Base-by-base conservation (phyloP, 371 early-diverging fungal genomes). In the Paraphysoderma sedebokerense region DNA sequence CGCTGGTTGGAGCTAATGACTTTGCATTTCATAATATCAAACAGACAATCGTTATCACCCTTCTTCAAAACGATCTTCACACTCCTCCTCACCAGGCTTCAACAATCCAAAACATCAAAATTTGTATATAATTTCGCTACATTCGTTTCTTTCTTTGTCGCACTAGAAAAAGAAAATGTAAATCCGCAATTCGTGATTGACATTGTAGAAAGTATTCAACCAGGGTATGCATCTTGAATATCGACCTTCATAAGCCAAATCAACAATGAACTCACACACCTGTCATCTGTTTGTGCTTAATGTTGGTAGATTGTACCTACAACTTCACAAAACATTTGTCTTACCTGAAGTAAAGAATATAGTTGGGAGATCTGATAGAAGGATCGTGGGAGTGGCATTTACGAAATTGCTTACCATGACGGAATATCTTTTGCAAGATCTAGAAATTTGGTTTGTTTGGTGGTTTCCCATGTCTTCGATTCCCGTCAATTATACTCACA, bases 1-100 rank as follows among this genome's bases (percentile, higher is more conserved):
- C 40, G 22, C 35, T 7, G 38, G 32, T 28, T 23, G 29, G 12
- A 28, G 30, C 41, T 47, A 38, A 11, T 33, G 19, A 5, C 8
- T 41, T 41, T 35, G 22, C 5, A 29, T 29, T 28, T 44, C 7
- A 19, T 31, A 13, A 5, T 38, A n/a, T n/a, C 32, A 20, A 31
- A 9, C 39, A 77, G 77, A 19, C 59, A 65, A 20, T 50, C 65
- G 8, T 52, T 89, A 15, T 52, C 62, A 32, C 69, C 67, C 32
- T 92, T 82, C 60, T 59, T 86, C 46, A 81, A 77, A 53, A 73
- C 81, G 20, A 68, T 93, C 1, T 63, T 92, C 41, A 63, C 72
- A 31, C 62, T 89, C 26, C 62, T 91, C 23, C 61, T 92, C 48
- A 83, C 70, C 32, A 74, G 90, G 31, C 65, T 93, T 40, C 79